A percentile compares a stretch with the other conserved stretches of the same genome.
phyloP scores from a whole-genome alignment of 1,284 basidiomycete species.

The Trichosporon faecale region DNA sequence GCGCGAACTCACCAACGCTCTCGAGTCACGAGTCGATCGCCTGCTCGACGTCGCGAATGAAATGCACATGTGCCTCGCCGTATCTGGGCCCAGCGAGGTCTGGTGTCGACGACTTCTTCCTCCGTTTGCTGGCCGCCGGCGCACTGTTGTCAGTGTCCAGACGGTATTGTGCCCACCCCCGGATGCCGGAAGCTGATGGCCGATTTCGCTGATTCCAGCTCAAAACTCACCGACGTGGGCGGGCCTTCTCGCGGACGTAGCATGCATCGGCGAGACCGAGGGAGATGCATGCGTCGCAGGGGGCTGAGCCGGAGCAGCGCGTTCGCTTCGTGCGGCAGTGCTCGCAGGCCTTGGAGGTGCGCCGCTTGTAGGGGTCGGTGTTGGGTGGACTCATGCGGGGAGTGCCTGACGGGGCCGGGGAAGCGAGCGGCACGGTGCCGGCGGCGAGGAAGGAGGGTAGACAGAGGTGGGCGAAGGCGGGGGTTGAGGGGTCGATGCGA shows the following conservation, averaged over 20 bases:
- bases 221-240: slow-evolving; percentile 30
- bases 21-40: slow-evolving; percentile 26
- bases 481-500: not conserved
- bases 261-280: slow-evolving; percentile 23
- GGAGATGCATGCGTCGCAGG: slow-evolving; percentile 28
- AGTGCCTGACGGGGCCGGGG: not conserved
- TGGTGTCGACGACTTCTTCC: slow-evolving; percentile 21
- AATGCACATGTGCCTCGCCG: slow-evolving; percentile 23
- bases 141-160: slow-evolving; percentile 12
- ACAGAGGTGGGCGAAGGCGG: not conserved
- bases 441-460: not conserved
- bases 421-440: not conserved
- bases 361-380: slow-evolving; percentile 22
- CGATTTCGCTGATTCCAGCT: not conserved
- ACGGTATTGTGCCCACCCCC: not conserved
- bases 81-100: slow-evolving; percentile 7
- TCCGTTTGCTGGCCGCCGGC: slow-evolving; percentile 24
- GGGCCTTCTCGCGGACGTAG: slow-evolving; percentile 29
- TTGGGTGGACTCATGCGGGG: slow-evolving; percentile 11
- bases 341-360: slow-evolving; percentile 32
- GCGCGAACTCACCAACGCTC: slow-evolving; percentile 18
- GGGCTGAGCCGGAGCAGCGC: slow-evolving; percentile 28
- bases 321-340: slow-evolving; percentile 30
- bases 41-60: slow-evolving; percentile 25
- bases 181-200: not conserved